These are phyloP conservation scores for Penicillium sp. DNA, from an alignment of 2,329 filamentous ascomycete genomes.

Conservation along the genomic window DNA sequence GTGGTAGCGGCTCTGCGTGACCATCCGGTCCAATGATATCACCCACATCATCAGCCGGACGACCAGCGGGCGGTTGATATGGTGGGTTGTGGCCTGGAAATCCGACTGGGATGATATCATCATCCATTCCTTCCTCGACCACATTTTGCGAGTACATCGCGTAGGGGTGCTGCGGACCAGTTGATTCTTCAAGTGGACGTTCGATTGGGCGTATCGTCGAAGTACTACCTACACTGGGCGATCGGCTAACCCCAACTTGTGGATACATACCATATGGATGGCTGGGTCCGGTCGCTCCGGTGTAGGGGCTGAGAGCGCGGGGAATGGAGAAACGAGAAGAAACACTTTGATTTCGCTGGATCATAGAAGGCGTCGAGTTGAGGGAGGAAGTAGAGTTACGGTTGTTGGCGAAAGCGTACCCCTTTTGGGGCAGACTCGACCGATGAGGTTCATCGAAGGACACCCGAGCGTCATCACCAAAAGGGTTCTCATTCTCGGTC, in stretches of 20 bases:
- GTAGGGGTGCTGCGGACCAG: constrained; percentile 78
- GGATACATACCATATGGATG: constrained; percentile 84
- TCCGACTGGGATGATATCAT: constrained; percentile 61
- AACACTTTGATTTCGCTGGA: constrained; percentile 42
- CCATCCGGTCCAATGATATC: constrained; percentile 85
- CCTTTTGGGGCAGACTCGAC: constrained; percentile 37
- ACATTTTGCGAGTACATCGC: constrained; percentile 81
- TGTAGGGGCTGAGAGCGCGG: constrained; percentile 61
- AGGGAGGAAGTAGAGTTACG: constrained; percentile 33
- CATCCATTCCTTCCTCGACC: constrained; percentile 54
- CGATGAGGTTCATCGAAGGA: constrained; percentile 32
- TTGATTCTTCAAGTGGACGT: constrained; percentile 58
- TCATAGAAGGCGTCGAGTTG: constrained; percentile 30
- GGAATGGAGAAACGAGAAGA: constrained; percentile 46
- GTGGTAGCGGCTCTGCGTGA: constrained; percentile 85
- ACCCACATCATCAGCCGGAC: constrained; percentile 71
- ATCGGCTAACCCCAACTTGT: constrained; percentile 59
- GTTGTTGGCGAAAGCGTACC: constrained; percentile 24
- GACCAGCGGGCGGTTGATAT: constrained; percentile 69
- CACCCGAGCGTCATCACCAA: constrained; percentile 34
- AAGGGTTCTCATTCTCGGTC: constrained; percentile 32
- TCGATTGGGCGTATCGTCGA: constrained; percentile 62
- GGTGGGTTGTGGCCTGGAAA: constrained; percentile 66
- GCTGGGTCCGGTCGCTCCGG: constrained; percentile 69
- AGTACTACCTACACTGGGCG: constrained; percentile 67